A percentile compares a stretch with the other conserved stretches of the same genome.
These are phyloP conservation scores for Ajuga chamaepitys DNA, from an alignment of 257 asterid species.

Conservation along the genomic window DNA sequence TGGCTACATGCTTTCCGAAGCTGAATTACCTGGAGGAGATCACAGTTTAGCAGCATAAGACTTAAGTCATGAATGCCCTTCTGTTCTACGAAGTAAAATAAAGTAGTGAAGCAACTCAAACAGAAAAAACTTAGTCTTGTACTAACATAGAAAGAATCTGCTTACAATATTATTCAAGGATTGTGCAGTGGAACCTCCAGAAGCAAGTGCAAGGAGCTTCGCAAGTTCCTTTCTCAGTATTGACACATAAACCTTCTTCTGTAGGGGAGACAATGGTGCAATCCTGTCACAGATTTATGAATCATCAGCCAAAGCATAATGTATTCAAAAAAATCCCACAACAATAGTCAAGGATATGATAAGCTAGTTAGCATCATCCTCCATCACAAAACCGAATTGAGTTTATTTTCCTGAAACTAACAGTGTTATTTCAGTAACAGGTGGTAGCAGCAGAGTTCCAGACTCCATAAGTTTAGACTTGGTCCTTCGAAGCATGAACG, in stretches of 20 bases:
- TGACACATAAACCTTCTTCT: constrained; percentile 76
- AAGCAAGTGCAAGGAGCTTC: constrained; percentile 75
- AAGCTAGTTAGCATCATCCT: constrained; percentile 9
- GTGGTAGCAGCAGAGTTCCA: constrained; percentile 75
- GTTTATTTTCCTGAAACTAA: constrained; percentile 36
- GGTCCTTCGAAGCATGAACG: constrained; percentile 95
- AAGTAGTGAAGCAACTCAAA: constrained; percentile 6
- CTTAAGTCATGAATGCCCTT: constrained; percentile 1
- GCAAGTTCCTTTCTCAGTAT: constrained; percentile 86
- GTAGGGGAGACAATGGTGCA: constrained; percentile 74
- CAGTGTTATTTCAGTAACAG: constrained; percentile 86
- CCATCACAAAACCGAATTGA: background rate
- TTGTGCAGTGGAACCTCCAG: constrained; percentile 62
- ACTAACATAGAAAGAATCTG: background rate
- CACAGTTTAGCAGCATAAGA: constrained; percentile 15
- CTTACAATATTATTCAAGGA: constrained; percentile 82
- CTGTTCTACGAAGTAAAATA: background rate
- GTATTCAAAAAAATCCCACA: background rate
- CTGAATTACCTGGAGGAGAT: constrained; percentile 73
- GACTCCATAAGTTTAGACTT: constrained; percentile 69
- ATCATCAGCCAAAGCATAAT: constrained; percentile 5
- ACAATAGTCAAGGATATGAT: background rate
- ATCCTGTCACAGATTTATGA: constrained; percentile 46
- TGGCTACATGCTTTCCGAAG: constrained; percentile 96
- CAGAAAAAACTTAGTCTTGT: background rate